Percentiles rank a stretch among this genome's conserved stretches.
Conservation (phyloP, 768 basidiomycete genomes). For the Ramaria sp. region DNA sequence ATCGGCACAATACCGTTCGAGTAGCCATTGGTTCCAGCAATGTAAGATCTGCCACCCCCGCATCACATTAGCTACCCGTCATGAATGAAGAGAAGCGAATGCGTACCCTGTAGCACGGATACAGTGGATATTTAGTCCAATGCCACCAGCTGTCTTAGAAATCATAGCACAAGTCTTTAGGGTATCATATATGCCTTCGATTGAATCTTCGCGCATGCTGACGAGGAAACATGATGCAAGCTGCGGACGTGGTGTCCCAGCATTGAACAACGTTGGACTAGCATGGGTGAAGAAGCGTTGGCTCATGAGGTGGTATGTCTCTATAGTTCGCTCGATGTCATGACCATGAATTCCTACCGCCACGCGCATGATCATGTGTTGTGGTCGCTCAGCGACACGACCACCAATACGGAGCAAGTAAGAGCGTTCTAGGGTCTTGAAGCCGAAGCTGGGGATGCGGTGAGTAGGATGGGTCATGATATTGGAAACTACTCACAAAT, state of each 20-base stretch:
- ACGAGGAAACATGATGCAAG: conserved; percentile 96
- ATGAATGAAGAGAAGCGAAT: background rate
- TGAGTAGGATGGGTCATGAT: conserved; percentile 1
- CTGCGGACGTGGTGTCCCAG: conserved; percentile 92
- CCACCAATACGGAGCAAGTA: conserved; percentile 93
- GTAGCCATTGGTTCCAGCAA: conserved; percentile 97
- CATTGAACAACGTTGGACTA: conserved; percentile 96
- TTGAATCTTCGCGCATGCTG: conserved; percentile 97
- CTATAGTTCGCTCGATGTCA: conserved; percentile 79
- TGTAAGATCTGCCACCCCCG: conserved; percentile 63
- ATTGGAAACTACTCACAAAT: conserved; percentile 48
- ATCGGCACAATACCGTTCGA: conserved; percentile 99
- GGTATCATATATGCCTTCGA: conserved; percentile 98
- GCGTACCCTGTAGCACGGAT: conserved; percentile 89
- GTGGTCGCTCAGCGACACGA: conserved; percentile 92
- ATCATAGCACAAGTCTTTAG: conserved; percentile 98
- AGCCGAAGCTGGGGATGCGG: conserved; percentile 65
- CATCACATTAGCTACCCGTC: background rate
- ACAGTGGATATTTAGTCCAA: conserved; percentile 91
- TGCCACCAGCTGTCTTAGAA: conserved; percentile 97
- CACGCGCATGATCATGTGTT: conserved; percentile 99
- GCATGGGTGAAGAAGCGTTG: conserved; percentile 98
- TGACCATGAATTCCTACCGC: conserved; percentile 92
- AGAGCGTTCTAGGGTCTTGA: conserved; percentile 97
- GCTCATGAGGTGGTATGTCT: conserved; percentile 95